Evolutionary conservation across 192 early-diverging fungal genomes (phyloP).

Genomic region (Backusella mclennaniae): DNA sequence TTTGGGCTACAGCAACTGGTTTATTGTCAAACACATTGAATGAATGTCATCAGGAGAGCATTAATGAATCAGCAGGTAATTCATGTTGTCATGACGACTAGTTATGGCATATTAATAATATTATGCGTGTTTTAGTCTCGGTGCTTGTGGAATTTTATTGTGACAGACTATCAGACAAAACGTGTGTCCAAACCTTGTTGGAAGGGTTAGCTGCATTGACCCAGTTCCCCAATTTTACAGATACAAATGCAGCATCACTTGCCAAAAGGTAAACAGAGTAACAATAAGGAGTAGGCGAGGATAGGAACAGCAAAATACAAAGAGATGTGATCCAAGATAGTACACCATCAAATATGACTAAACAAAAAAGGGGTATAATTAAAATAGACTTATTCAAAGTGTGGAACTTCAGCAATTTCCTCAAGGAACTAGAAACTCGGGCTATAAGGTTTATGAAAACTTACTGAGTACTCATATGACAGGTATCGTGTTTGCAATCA

Average conservation of each 20-base stretch:
- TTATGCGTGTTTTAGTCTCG: slow-evolving; percentile 36
- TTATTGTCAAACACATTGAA: slow-evolving; percentile 63
- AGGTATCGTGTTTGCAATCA: slow-evolving; percentile 38
- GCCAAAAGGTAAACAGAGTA: slow-evolving; percentile 44
- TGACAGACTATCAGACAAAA: slow-evolving; percentile 69
- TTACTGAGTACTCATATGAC: slow-evolving; percentile 59
- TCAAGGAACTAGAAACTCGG: slow-evolving; percentile 75
- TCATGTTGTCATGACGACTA: background rate
- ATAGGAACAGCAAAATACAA: background rate
- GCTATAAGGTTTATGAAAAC: slow-evolving; percentile 71
- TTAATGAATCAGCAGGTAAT: slow-evolving; percentile 55
- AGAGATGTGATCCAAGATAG: background rate
- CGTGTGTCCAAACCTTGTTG: slow-evolving; percentile 65
- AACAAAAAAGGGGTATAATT: background rate
- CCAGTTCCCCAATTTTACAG: slow-evolving; percentile 58
- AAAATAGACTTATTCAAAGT: slow-evolving; percentile 70
- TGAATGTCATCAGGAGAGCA: slow-evolving; percentile 42
- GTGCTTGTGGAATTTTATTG: slow-evolving; percentile 74
- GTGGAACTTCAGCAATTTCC: slow-evolving; percentile 92
- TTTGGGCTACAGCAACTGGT: slow-evolving; percentile 47
- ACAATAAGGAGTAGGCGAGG: background rate
- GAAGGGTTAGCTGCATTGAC: slow-evolving; percentile 62
- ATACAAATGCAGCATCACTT: slow-evolving; percentile 49
- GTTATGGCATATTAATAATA: background rate
- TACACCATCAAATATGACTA: background rate